A percentile compares a stretch with the other conserved stretches of the same genome.
Evolutionary conservation across 2,329 filamentous ascomycete species (phyloP).

Genomic region (Ceratocystis lukuohia): DNA sequence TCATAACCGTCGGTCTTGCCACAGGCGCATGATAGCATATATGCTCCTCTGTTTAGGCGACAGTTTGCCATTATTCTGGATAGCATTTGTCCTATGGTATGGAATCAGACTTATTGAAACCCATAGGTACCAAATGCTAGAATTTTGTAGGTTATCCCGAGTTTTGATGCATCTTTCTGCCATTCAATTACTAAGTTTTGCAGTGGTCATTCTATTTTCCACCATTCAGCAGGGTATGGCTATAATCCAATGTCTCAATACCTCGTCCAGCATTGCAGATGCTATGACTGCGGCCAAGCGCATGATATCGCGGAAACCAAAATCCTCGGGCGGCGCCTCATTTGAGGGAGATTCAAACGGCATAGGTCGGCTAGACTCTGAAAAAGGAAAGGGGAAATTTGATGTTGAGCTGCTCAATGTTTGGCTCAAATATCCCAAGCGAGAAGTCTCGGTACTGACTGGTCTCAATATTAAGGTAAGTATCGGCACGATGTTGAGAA

Average conservation of each 20-base stretch:
- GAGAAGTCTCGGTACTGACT: constrained; percentile 16
- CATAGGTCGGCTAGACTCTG: neutral
- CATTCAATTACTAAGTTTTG: neutral
- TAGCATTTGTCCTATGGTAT: constrained; percentile 21
- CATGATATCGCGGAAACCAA: constrained; percentile 27
- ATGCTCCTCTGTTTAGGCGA: constrained; percentile 19
- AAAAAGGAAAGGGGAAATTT: neutral
- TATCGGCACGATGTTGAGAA: neutral
- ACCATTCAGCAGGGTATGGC: constrained; percentile 19
- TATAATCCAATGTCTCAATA: constrained; percentile 49
- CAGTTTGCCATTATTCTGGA: constrained; percentile 18
- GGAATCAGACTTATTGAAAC: constrained; percentile 16
- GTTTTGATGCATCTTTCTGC: neutral
- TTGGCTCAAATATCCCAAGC: constrained; percentile 20
- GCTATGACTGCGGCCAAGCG: constrained; percentile 46
- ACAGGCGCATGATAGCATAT: constrained; percentile 7
- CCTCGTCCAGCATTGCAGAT: constrained; percentile 51
- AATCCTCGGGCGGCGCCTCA: neutral
- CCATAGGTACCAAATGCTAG: constrained; percentile 17
- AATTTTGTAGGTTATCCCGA: constrained; percentile 17
- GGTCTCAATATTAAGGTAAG: constrained; percentile 20
- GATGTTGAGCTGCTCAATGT: constrained; percentile 20
- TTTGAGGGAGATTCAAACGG: neutral
- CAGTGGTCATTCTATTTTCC: constrained; percentile 20
- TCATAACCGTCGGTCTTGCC: constrained; percentile 14